Evolutionary conservation across 768 basidiomycete genomes (phyloP), one percentile per base, ranked within the genome.

Genomic region (Paxillus involutus): DNA sequence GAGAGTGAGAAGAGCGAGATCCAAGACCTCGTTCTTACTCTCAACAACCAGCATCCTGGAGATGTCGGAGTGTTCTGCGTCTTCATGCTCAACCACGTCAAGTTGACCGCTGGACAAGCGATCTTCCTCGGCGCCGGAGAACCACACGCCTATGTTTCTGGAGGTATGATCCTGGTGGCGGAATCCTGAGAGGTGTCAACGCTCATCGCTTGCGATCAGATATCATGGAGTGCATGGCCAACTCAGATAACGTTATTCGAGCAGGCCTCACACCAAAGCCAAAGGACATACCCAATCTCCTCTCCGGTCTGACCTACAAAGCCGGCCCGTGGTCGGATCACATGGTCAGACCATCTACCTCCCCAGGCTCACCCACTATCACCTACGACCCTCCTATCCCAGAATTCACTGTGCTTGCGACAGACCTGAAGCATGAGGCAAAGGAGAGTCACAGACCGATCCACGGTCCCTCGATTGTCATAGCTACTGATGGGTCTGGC

Each of bases 181-280:
- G 26, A 39, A 26, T 42, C 26, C 5, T 21, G 43, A 4, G 21
- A 42, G 17, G 32, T 2, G 1, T 52, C 32, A 19, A 49, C 36
- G 14, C 46, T 61, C 29, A 54, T 57, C 29, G 39, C 16, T 26
- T 30, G 24, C 35, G 14, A 47, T 51, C 63, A 96, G 96, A 99
- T 66, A 95, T 95, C 71, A 93, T 98, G 66, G 97, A 98, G 67
- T 96, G 94, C 75, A 98, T 98, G 95, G 96, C 96, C 24, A 95
- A 95, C 57, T 95, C 93, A 0, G 97, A 99, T 75, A 98, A 98
- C 70, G 97, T 99, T 70, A 95, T 99, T 59, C 91, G 97, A 32
- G 97, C 97, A 7, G 97, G 97, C 13, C 84, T 99, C 39, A 99
- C 97, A 0, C 96, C 97, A 2, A 99, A 99, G 73, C 80, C 92